Percentiles rank a stretch among this genome's conserved stretches.
Evolutionary conservation across 208 protist genomes (phyloP).

Genomic region (Porcisia hertigi): DNA sequence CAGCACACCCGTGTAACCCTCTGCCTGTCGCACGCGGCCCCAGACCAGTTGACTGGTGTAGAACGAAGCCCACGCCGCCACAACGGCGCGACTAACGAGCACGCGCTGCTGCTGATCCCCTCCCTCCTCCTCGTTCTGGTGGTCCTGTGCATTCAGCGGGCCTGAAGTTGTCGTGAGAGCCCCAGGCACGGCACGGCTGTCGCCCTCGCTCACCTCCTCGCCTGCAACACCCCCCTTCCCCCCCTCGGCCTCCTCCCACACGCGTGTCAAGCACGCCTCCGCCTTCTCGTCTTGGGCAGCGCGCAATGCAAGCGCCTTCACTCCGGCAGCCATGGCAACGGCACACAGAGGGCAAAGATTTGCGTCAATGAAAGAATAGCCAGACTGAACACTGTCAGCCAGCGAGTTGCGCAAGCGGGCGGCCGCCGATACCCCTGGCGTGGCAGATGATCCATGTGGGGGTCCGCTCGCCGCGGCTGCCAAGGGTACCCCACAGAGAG

Average conservation of each 20-base stretch:
- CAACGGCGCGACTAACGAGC: constrained; percentile 55
- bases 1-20: constrained; percentile 63
- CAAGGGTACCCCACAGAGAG: constrained; percentile 2
- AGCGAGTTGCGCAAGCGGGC: background rate
- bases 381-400: background rate
- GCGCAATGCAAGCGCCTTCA: constrained; percentile 31
- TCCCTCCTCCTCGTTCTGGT: background rate
- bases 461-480: background rate
- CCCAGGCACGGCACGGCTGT: background rate
- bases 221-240: constrained; percentile 11
- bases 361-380: constrained; percentile 28
- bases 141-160: background rate
- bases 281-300: constrained; percentile 42
- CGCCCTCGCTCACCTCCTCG: background rate
- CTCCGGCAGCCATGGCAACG: constrained; percentile 38
- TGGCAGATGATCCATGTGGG: background rate
- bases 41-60: constrained; percentile 27
- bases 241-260: constrained; percentile 28
- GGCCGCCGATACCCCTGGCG: background rate
- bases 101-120: constrained; percentile 21
- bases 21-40: constrained; percentile 34
- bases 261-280: constrained; percentile 20
- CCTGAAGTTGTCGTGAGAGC: background rate
- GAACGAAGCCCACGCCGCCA: constrained; percentile 53
- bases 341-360: constrained; percentile 52